Evolutionary conservation across 1,284 basidiomycete species (phyloP).

Genomic region (Hemileia vastatrix): DNA sequence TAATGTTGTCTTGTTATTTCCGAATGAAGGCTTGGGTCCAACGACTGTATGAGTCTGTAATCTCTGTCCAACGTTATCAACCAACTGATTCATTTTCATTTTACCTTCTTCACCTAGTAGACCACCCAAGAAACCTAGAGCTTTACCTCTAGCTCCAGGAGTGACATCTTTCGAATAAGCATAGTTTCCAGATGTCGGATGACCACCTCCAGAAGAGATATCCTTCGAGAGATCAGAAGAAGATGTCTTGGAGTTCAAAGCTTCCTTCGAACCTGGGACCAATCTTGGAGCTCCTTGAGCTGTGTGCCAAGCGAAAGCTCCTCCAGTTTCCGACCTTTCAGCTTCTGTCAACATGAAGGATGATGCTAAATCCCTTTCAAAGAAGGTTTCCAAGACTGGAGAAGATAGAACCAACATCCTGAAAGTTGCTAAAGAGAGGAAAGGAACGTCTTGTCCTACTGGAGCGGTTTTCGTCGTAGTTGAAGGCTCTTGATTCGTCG

Average conservation of each 20-base stretch:
- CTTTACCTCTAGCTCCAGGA: slow-evolving; percentile 36
- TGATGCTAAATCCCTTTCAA: slow-evolving; percentile 37
- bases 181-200: background rate
- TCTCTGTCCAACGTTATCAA: slow-evolving; percentile 38
- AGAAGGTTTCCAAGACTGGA: slow-evolving; percentile 38
- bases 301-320: slow-evolving; percentile 40
- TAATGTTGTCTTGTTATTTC: background rate
- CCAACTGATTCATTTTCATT: slow-evolving; percentile 39
- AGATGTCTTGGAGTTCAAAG: background rate
- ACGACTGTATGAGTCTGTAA: slow-evolving; percentile 39
- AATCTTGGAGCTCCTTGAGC: slow-evolving; percentile 32
- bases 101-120: slow-evolving; percentile 41
- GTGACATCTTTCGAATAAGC: slow-evolving; percentile 38
- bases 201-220: background rate
- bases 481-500: background rate
- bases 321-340: slow-evolving; percentile 35
- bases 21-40: slow-evolving; percentile 40
- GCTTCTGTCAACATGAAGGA: slow-evolving; percentile 38
- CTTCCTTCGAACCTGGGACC: slow-evolving; percentile 26
- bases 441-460: slow-evolving; percentile 33
- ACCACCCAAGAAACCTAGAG: slow-evolving; percentile 41
- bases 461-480: background rate
- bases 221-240: background rate
- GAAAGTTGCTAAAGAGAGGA: slow-evolving; percentile 38
- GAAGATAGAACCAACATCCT: slow-evolving; percentile 39